phyloP scores from a whole-genome alignment of 2,329 filamentous ascomycete species.

The Pseudocercospora crystallina region DNA sequence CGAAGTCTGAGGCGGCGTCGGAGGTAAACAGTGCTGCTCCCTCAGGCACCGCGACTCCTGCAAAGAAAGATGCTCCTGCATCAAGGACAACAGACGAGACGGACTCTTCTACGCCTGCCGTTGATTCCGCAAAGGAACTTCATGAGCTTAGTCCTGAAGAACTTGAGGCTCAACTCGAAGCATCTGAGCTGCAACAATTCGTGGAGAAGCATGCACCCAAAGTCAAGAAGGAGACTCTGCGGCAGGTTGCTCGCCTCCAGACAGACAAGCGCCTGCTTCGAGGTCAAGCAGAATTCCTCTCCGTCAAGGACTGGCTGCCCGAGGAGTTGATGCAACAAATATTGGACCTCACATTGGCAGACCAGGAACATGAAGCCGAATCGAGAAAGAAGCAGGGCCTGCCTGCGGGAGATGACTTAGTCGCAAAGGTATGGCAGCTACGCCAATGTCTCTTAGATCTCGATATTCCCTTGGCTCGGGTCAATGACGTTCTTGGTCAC shows the following conservation, averaged over 20 bases:
- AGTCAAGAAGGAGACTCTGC: constrained; percentile 72
- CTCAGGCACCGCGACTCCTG: constrained; percentile 32
- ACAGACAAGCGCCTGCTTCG: constrained; percentile 83
- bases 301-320: constrained; percentile 75
- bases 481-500: constrained; percentile 60
- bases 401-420: constrained; percentile 72
- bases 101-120: constrained; percentile 6
- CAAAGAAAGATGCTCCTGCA: constrained; percentile 23
- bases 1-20: constrained; percentile 52
- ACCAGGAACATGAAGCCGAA: constrained; percentile 39
- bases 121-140: constrained; percentile 34
- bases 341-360: constrained; percentile 68
- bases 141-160: constrained; percentile 75
- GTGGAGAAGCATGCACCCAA: constrained; percentile 82
- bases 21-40: constrained; percentile 28
- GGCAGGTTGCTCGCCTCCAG: constrained; percentile 75
- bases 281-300: constrained; percentile 71
- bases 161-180: constrained; percentile 83
- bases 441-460: constrained; percentile 68
- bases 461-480: constrained; percentile 64
- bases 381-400: constrained; percentile 51
- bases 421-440: constrained; percentile 80
- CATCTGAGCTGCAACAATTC: constrained; percentile 82
- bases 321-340: constrained; percentile 76
- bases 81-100: constrained; percentile 29